These are phyloP conservation scores for Cytospora mali DNA, from an alignment of 2,329 filamentous ascomycete genomes.

Conservation along the genomic window DNA sequence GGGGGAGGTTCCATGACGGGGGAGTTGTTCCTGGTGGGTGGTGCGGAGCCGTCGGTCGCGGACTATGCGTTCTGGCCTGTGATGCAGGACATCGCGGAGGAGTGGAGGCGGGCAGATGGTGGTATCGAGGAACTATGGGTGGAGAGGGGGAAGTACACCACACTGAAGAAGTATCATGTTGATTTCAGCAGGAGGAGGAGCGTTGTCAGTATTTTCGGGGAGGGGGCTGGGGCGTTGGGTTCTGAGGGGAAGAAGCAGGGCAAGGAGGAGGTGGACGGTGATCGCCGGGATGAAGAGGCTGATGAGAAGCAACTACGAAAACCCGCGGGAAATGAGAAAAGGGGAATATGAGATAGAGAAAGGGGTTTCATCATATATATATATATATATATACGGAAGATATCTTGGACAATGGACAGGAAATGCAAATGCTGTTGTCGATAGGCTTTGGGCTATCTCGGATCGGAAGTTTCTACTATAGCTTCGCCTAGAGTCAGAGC, in stretches of 20 bases:
- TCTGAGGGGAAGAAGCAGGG: not conserved
- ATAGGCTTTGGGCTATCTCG: no score
- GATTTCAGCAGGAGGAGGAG: conserved; percentile 33
- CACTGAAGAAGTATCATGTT: conserved; percentile 44
- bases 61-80: conserved; percentile 63
- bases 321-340: not conserved
- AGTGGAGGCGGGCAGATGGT: conserved; percentile 37
- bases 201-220: conserved; percentile 25
- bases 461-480: no score
- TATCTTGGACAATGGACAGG: not conserved
- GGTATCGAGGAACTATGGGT: conserved; percentile 32
- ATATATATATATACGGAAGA: no score
- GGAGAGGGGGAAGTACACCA: conserved; percentile 22
- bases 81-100: conserved; percentile 48
- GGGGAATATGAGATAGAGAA: not conserved
- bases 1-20: conserved; percentile 29
- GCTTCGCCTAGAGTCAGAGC: no score
- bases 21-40: conserved; percentile 48
- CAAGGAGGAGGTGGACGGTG: not conserved
- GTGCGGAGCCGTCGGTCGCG: conserved; percentile 43
- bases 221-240: not conserved
- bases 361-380: no score
- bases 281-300: not conserved
- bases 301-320: not conserved
- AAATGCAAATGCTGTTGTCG: not conserved